Evolutionary conservation across 1,284 basidiomycete species (phyloP).

Genomic region (Leccinum holopus): DNA sequence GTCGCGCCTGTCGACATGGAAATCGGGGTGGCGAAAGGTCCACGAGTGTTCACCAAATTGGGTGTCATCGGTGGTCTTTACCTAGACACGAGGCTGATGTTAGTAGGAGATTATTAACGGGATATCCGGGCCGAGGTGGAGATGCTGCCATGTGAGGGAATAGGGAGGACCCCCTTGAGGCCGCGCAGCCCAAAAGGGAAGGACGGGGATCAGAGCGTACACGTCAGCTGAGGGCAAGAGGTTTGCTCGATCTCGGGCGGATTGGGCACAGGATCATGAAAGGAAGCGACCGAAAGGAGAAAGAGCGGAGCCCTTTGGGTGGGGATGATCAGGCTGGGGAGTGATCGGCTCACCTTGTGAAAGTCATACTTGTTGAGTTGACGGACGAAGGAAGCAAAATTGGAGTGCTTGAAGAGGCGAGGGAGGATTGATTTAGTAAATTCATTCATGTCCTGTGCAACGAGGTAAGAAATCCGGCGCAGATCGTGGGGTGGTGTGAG

Average conservation of each 20-base stretch:
- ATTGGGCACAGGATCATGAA: constrained; percentile 11
- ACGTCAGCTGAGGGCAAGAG: constrained; percentile 9
- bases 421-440: constrained; percentile 95
- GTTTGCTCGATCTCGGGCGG: constrained; percentile 15
- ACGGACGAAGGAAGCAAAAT: constrained; percentile 92
- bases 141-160: neutral
- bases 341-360: constrained; percentile 69
- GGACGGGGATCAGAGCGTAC: constrained; percentile 12
- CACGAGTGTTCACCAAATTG: constrained; percentile 85
- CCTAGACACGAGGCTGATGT: constrained; percentile 32
- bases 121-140: constrained; percentile 8
- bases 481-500: constrained; percentile 2
- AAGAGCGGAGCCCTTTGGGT: neutral
- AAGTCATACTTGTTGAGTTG: constrained; percentile 99
- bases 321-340: neutral
- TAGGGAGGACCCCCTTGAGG: constrained; percentile 14
- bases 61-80: constrained; percentile 80
- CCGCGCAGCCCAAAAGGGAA: constrained; percentile 8
- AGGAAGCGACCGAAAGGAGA: constrained; percentile 8
- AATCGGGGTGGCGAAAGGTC: constrained; percentile 96
- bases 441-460: constrained; percentile 85
- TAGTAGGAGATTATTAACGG: constrained; percentile 2
- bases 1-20: constrained; percentile 82
- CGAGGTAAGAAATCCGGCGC: constrained; percentile 4
- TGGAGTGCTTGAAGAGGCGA: constrained; percentile 95